Evolutionary conservation across 2,329 filamentous ascomycete genomes (phyloP).

Genomic region (Ceratocystis albifundus): DNA sequence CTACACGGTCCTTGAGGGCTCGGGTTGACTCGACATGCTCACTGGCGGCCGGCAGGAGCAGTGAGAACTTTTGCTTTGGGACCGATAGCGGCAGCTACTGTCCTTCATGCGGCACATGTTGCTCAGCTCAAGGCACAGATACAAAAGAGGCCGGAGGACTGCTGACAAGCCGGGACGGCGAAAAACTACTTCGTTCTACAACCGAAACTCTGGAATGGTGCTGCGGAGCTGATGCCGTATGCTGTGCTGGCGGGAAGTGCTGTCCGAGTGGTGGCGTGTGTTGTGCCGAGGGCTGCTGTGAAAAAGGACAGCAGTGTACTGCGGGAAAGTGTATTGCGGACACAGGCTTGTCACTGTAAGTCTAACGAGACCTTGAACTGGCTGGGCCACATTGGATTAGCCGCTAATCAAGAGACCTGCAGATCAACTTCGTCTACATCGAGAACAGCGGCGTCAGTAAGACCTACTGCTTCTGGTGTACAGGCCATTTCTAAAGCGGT

Average conservation of each 20-base stretch:
- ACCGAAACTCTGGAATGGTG: slow-evolving; percentile 19
- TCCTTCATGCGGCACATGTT: slow-evolving; percentile 22
- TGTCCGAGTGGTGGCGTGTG: slow-evolving; percentile 21
- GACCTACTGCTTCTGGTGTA: not conserved
- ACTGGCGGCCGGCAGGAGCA: not conserved
- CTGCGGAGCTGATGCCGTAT: slow-evolving; percentile 17
- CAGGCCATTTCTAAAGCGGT: not conserved
- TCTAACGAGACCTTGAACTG: not conserved
- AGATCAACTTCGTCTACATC: not conserved
- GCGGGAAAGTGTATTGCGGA: slow-evolving; percentile 18
- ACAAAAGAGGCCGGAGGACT: too few relatives aligned
- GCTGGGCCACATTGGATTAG: not conserved
- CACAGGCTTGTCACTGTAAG: not conserved
- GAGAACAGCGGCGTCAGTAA: not conserved
- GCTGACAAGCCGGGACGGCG: not conserved
- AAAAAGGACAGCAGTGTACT: slow-evolving; percentile 19
- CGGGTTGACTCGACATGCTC: slow-evolving; percentile 9
- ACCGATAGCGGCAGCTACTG: slow-evolving; percentile 19
- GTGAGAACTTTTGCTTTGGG: slow-evolving; percentile 23
- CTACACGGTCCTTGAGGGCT: not conserved
- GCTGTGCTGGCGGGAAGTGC: slow-evolving; percentile 23
- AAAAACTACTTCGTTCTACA: not conserved
- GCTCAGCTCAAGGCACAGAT: not conserved
- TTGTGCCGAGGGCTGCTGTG: slow-evolving; percentile 23
- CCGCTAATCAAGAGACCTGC: not conserved